Evolutionary conservation across 2,329 filamentous ascomycete genomes (phyloP).

Genomic region (Fusarium armeniacum): DNA sequence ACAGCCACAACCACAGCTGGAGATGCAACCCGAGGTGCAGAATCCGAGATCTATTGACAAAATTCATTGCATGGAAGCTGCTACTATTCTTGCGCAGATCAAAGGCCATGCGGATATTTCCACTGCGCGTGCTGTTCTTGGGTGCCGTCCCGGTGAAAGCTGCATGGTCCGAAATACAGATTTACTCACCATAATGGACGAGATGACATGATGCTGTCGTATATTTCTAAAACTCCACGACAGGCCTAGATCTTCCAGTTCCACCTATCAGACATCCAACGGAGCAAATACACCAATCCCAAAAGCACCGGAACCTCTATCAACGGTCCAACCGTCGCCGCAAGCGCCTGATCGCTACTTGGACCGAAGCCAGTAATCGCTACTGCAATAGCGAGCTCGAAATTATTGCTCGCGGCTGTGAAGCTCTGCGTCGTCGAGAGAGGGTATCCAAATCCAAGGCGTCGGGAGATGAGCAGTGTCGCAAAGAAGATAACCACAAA

Average conservation of each 20-base stretch:
- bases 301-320: constrained; percentile 89
- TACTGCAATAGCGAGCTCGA: constrained; percentile 91
- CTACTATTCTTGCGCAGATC: constrained; percentile 57
- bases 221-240: not conserved
- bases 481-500: constrained; percentile 80
- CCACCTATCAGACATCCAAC: constrained; percentile 68
- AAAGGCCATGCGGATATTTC: constrained; percentile 53
- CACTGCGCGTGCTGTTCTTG: constrained; percentile 50
- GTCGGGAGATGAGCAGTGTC: constrained; percentile 73
- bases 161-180: constrained; percentile 55
- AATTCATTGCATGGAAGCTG: constrained; percentile 49
- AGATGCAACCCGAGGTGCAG: not conserved
- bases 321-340: constrained; percentile 85
- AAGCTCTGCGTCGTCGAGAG: constrained; percentile 84
- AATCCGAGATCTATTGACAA: constrained; percentile 30
- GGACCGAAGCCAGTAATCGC: constrained; percentile 85
- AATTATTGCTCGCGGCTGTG: constrained; percentile 92
- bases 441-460: constrained; percentile 81
- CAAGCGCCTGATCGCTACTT: constrained; percentile 83
- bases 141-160: constrained; percentile 46
- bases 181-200: constrained; percentile 55
- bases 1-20: constrained; percentile 5
- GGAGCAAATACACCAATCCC: constrained; percentile 80
- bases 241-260: constrained; percentile 32
- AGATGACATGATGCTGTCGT: constrained; percentile 36